Evolutionary conservation across 495 filamentous ascomycete genomes (phyloP), one percentile per base, ranked within the genome.

Genomic region (Xylaria palmicola): DNA sequence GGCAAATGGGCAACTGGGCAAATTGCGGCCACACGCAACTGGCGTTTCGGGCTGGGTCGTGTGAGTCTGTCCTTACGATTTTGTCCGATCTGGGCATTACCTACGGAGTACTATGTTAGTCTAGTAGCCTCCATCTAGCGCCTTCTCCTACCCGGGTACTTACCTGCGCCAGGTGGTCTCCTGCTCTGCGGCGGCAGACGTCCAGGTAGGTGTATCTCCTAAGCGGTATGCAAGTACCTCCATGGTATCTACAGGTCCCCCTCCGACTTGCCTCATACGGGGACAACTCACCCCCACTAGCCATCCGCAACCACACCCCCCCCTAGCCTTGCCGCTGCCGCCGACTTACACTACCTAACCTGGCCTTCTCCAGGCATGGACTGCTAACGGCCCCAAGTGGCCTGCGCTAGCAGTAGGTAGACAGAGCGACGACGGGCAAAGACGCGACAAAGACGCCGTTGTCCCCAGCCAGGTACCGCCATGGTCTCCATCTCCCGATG

Each of bases 401-500:
- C 15, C 26, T 9, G 22, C 43, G 13, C 4, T 48, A 51, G 48
- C 7, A 20, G 24, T 27, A 20, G 13, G 17, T 4, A 24, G 24
- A 41, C 26, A 29, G n/a, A 59, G n/a, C n/a, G n/a, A n/a, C n/a
- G n/a, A n/a, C n/a, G n/a, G n/a, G n/a, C 36, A 39, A 30, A 29
- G 34, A 30, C 37, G n/a, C 52, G 29, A 57, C 55, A 57, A 57
- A 48, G 56, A 43, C 19, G 43, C 30, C 36, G 43, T 60, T 54
- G 58, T 60, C 36, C n/a, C 49, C n/a, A 30, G 45, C 45, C 26
- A 48, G 32, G 56, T 51, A 50, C 56, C 45, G 45, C 32, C 2
- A 59, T 59, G 56, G 41, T 57, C 40, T 17, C 56, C 45, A 51
- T 47, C 17, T 71, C 68, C 68, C 68, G 71, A 69, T 59, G 52